These are phyloP conservation scores for Moringa oleifera DNA, from an alignment of 345 rosid species.

Conservation along the genomic window DNA sequence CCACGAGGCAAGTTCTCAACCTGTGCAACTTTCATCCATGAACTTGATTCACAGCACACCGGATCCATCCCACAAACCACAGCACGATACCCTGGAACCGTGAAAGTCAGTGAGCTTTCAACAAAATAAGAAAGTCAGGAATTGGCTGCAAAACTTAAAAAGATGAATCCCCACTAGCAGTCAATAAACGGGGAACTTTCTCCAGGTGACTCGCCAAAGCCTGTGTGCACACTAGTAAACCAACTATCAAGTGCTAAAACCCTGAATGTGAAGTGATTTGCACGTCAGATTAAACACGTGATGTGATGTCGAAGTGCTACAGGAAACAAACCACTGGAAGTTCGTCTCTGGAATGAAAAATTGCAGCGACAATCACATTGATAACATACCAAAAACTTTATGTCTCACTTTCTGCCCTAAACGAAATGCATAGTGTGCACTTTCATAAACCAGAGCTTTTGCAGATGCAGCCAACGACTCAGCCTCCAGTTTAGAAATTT, in stretches of 20 bases:
- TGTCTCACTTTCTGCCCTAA: slow-evolving; percentile 91
- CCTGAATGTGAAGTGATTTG: background rate
- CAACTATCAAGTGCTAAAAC: background rate
- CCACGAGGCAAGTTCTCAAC: slow-evolving; percentile 71
- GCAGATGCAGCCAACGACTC: slow-evolving; percentile 87
- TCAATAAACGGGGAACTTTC: background rate
- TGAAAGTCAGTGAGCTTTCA: background rate
- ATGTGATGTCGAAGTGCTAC: no score
- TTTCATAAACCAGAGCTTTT: slow-evolving; percentile 74
- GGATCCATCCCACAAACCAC: slow-evolving; percentile 98
- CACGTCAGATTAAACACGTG: background rate
- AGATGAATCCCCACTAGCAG: background rate
- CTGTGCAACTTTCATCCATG: slow-evolving; percentile 87
- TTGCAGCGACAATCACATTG: background rate
- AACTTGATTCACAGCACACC: slow-evolving; percentile 73
- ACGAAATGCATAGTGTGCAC: slow-evolving; percentile 71
- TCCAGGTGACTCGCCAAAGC: background rate
- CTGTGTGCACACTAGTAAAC: background rate
- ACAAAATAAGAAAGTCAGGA: background rate
- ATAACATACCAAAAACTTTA: slow-evolving; percentile 55
- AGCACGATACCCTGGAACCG: slow-evolving; percentile 63
- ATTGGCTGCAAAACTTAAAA: background rate
- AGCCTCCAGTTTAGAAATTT: slow-evolving; percentile 72
- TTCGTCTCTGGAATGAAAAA: background rate
- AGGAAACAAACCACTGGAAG: no score